A percentile compares a stretch with the other conserved stretches of the same genome.
These are phyloP conservation scores for Craterostigma plantagineum DNA, from an alignment of 257 asterid genomes.

Conservation along the genomic window DNA sequence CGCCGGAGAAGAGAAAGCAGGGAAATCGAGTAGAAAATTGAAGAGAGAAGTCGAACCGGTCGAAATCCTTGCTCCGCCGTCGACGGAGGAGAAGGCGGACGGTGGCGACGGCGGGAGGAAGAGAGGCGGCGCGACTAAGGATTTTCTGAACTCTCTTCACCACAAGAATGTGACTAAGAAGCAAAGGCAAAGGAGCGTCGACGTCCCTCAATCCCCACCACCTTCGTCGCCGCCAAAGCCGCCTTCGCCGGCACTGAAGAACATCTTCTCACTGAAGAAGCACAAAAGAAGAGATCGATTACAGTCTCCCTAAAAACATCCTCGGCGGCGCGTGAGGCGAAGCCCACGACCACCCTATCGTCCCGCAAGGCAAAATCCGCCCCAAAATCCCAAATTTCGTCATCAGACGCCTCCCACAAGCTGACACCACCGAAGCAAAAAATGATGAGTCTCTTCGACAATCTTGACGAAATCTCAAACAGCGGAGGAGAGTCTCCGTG, in stretches of 20 bases:
- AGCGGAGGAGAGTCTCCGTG: conserved; percentile 53
- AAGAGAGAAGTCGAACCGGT: conserved; percentile 14
- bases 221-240: conserved; percentile 40
- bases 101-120: conserved; percentile 29
- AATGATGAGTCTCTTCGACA: conserved; percentile 17
- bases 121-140: conserved; percentile 56
- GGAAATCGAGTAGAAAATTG: conserved; percentile 22
- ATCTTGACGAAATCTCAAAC: conserved; percentile 24
- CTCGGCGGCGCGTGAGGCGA: conserved; percentile 7
- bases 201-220: conserved; percentile 35
- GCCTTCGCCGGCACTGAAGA: conserved; percentile 43
- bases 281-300: conserved; percentile 30
- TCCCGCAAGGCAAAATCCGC: conserved; percentile 12
- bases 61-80: conserved; percentile 16
- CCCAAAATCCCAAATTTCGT: conserved; percentile 10
- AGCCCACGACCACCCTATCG: conserved; percentile 12
- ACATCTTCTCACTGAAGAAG: conserved; percentile 45
- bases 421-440: conserved; percentile 17
- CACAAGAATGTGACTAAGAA: conserved; percentile 49
- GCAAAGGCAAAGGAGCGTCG: conserved; percentile 55
- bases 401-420: conserved; percentile 4
- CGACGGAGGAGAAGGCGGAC: conserved; percentile 25
- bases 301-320: conserved; percentile 12
- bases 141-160: conserved; percentile 54
- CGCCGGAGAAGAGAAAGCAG: conserved; percentile 12